A percentile compares a stretch with the other conserved stretches of the same genome.
Evolutionary conservation across 176 grass and related monocot genomes (phyloP).

Genomic region (Triticum turgidum): DNA sequence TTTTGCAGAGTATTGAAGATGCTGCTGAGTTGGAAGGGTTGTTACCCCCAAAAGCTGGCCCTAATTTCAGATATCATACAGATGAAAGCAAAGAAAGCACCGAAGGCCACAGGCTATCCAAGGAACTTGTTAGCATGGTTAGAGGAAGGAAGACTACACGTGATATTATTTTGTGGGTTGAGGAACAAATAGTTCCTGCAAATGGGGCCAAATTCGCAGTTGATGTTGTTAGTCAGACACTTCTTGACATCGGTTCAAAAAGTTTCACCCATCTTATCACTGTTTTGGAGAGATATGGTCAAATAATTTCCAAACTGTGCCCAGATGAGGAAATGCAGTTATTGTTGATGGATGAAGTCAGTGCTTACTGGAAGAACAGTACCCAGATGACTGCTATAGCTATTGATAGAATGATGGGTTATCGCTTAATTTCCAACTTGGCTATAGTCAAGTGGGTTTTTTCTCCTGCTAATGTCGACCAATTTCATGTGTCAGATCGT

Average conservation of each 20-base stretch:
- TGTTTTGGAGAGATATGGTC: conserved; percentile 87
- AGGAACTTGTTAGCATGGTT: conserved; percentile 76
- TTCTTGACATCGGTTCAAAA: conserved; percentile 97
- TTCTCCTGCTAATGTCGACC: conserved; percentile 65
- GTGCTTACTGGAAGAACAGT: conserved; percentile 93
- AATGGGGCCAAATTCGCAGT: conserved; percentile 77
- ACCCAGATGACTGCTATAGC: conserved; percentile 93
- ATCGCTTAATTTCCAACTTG: conserved; percentile 83
- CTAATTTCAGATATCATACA: conserved; percentile 71
- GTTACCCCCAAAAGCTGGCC: conserved; percentile 84
- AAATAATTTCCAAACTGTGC: conserved; percentile 80
- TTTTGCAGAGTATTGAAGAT: conserved; percentile 83
- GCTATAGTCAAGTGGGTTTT: conserved; percentile 97
- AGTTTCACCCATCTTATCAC: conserved; percentile 99
- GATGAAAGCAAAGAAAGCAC: conserved; percentile 57
- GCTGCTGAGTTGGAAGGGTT: conserved; percentile 77
- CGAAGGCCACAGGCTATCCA: conserved; percentile 54
- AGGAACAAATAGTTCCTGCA: conserved; percentile 71
- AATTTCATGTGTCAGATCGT: conserved; percentile 94
- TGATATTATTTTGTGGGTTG: conserved; percentile 83
- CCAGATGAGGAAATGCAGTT: conserved; percentile 78
- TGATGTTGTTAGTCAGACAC: conserved; percentile 81
- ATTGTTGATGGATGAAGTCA: conserved; percentile 79
- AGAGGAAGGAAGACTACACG: conserved; percentile 66
- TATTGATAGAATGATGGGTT: conserved; percentile 99